Conservation (phyloP, 768 basidiomycete genomes). For the Boletus vermiculosoides region DNA sequence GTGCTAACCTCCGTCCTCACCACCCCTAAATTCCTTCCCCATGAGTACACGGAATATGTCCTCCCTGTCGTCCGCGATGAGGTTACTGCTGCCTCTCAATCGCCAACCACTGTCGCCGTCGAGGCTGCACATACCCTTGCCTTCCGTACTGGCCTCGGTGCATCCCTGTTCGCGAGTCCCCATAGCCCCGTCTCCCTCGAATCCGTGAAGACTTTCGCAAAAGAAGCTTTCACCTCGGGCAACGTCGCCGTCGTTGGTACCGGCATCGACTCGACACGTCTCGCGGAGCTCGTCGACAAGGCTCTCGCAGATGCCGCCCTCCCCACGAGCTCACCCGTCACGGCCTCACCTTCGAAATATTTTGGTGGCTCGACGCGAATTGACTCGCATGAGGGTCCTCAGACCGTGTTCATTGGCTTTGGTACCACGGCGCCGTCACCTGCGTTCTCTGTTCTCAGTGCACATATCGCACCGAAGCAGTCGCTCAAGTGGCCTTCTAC, state of each 20-base stretch:
- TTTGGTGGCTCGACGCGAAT: conserved; percentile 88
- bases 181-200: conserved; percentile 60
- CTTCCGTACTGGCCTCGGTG: conserved; percentile 92
- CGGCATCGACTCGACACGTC: conserved; percentile 71
- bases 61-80: conserved; percentile 71
- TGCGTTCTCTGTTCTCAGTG: conserved; percentile 75
- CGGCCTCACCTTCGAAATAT: conserved; percentile 42
- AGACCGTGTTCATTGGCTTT: conserved; percentile 87
- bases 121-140: conserved; percentile 88
- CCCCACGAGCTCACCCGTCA: conserved; percentile 37
- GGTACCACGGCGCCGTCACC: conserved; percentile 68
- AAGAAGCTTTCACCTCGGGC: conserved; percentile 67
- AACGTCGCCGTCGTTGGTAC: conserved; percentile 88
- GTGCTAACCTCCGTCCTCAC: conserved; percentile 82
- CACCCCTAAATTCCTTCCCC: conserved; percentile 76
- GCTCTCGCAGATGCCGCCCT: conserved; percentile 47
- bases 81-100: conserved; percentile 52
- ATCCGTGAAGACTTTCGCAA: conserved; percentile 74
- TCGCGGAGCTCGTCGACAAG: conserved; percentile 70
- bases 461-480: conserved; percentile 74
- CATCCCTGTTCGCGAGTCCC: conserved; percentile 81
- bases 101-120: conserved; percentile 69
- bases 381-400: conserved; percentile 55
- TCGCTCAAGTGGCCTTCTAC: conserved; percentile 83
- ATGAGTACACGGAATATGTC: conserved; percentile 76